Percentiles rank a stretch among this genome's conserved stretches.
These are phyloP conservation scores for Synchytrium microbalum DNA, from an alignment of 371 early-diverging fungal genomes.

Conservation along the genomic window DNA sequence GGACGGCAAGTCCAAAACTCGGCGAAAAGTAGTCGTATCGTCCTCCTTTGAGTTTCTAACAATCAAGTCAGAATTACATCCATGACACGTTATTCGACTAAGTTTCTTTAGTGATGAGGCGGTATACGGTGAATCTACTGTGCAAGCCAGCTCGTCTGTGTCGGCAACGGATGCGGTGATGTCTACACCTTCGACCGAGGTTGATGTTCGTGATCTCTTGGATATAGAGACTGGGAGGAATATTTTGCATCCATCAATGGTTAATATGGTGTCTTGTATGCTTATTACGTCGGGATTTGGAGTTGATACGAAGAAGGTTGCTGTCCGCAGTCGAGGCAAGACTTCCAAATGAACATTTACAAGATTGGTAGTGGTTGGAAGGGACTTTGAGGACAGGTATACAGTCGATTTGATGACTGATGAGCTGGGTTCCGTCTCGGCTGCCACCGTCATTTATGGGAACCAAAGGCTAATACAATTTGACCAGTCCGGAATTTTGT, in stretches of 20 bases:
- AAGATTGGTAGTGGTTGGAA: too few species aligned
- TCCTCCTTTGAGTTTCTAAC: background rate
- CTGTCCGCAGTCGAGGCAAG: background rate
- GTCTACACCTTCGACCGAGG: background rate
- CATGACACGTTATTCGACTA: background rate
- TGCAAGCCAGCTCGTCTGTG: background rate
- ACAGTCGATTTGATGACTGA: too few species aligned
- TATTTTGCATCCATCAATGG: background rate
- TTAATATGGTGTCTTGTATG: background rate
- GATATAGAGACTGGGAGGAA: background rate
- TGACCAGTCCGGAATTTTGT: too few species aligned
- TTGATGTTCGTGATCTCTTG: background rate
- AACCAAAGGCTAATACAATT: too few species aligned
- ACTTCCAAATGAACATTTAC: too few species aligned
- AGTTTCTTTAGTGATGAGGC: background rate
- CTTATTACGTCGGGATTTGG: background rate
- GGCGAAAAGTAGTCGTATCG: background rate
- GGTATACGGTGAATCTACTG: background rate
- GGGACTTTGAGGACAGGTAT: too few species aligned
- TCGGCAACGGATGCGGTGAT: background rate
- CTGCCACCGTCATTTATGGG: too few species aligned
- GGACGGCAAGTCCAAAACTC: slow-evolving; percentile 63
- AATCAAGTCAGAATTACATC: background rate
- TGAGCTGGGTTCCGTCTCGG: too few species aligned
- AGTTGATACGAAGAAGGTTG: background rate